phyloP scores from a whole-genome alignment of 495 filamentous ascomycete species.

The Penicillium salamii region DNA sequence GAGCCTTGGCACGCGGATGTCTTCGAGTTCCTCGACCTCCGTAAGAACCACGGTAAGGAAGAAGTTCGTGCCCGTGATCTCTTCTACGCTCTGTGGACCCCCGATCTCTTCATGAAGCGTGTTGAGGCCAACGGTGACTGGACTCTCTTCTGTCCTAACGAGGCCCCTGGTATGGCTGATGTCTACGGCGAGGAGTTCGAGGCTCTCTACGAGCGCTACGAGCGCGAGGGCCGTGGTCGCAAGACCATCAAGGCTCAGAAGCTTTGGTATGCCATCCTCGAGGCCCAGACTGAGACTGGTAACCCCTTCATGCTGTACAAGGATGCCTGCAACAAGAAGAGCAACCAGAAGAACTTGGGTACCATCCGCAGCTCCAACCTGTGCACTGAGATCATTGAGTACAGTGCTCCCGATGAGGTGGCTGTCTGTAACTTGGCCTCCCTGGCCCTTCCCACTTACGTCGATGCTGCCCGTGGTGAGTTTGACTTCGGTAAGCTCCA shows the following conservation, averaged over 20 bases:
- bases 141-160: slow-evolving; percentile 97
- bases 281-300: slow-evolving; percentile 97
- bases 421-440: slow-evolving; percentile 98
- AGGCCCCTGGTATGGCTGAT: slow-evolving; percentile 91
- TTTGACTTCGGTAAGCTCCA: slow-evolving; percentile 97
- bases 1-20: slow-evolving; percentile 99
- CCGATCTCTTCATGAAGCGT: slow-evolving; percentile 99
- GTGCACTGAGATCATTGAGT: slow-evolving; percentile 98
- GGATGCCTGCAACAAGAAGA: slow-evolving; percentile 96
- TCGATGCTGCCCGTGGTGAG: slow-evolving; percentile 73
- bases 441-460: slow-evolving; percentile 82
- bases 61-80: slow-evolving; percentile 95
- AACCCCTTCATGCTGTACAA: slow-evolving; percentile 99
- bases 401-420: slow-evolving; percentile 94
- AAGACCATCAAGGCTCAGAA: slow-evolving; percentile 95
- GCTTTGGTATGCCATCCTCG: slow-evolving; percentile 97
- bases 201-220: slow-evolving; percentile 90
- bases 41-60: slow-evolving; percentile 99
- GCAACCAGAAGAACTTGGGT: slow-evolving; percentile 99
- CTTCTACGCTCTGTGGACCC: slow-evolving; percentile 97
- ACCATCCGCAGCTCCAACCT: slow-evolving; percentile 98
- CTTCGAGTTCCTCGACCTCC: slow-evolving; percentile 93
- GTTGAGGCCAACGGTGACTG: slow-evolving; percentile 93
- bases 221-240: slow-evolving; percentile 83
- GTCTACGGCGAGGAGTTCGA: slow-evolving; percentile 98